Base-by-base conservation (phyloP, 192 early-diverging fungal species). In the Umbelopsis isabellina region DNA sequence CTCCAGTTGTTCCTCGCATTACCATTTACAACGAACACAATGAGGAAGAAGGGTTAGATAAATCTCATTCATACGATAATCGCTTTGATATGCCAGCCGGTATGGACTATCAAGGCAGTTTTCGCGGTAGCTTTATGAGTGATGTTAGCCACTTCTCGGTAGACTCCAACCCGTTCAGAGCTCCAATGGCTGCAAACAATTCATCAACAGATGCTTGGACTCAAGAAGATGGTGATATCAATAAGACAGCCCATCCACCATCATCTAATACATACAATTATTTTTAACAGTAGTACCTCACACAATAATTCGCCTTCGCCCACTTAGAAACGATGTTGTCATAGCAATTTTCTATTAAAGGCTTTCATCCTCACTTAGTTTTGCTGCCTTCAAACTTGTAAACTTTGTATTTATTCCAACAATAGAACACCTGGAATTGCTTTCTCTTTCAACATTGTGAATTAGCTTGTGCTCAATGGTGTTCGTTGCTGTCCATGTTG, bases 401-500 rank as follows among this genome's bases (percentile, higher is more conserved):
- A 15, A 9, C 30, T 25, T 12, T 4, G 10, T 35, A 2, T 49
- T 16, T 21, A 49, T 4, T 16, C 18, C 20, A 49, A 5, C 48
- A 49, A 49, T 49, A 49, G 20, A 49, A 18, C 1, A 16, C 2
- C 18, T 25, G 9, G 23, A 30, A 27, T 22, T 30, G n/a, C 25
- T 35, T 61, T 35, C 15, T n/a, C 12, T 11, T 61, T 61, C 11
- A n/a, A 18, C 13, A 16, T 7, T 25, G 51, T 3, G 2, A 15
- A 16, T 16, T 25, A n/a, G 15, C 27, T 12, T 12, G 25, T 25
- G 55, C 8, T n/a, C 33, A 12, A 61, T 61, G 55, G 55, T 30
- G 25, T 85, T 85, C 58, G 78, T 85, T 55, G 84, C 84, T 15
- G 84, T 85, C 10, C 84, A 85, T 76, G 79, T 83, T 37, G 84